Percentiles rank a stretch among this genome's conserved stretches.
Conservation (phyloP, 2,329 filamentous ascomycete genomes). For the Apiospora marii region DNA sequence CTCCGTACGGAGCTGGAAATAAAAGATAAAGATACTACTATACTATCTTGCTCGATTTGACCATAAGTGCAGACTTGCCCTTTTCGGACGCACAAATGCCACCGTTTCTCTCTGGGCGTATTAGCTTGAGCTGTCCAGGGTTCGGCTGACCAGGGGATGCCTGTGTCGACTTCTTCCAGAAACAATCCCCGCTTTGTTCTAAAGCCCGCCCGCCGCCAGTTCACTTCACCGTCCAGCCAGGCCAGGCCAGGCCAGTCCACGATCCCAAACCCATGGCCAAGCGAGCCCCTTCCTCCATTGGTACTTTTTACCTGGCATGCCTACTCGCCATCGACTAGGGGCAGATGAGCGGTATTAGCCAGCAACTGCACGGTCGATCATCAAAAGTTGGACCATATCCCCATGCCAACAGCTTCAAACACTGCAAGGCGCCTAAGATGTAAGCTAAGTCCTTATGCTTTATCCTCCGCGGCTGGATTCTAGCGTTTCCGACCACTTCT, state of each 20-base stretch:
- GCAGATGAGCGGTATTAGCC: neutral
- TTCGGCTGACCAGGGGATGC: neutral
- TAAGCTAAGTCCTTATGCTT: neutral
- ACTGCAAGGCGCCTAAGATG: neutral
- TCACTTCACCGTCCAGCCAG: neutral
- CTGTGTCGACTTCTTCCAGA: constrained; percentile 18
- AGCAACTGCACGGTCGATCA: neutral
- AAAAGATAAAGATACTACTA: neutral
- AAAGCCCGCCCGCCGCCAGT: neutral
- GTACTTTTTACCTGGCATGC: neutral
- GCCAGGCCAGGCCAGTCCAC: neutral
- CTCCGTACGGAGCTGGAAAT: neutral
- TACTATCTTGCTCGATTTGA: neutral
- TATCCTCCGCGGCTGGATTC: neutral
- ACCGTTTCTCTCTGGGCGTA: neutral
- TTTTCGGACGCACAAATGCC: constrained; percentile 1
- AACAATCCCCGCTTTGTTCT: constrained; percentile 12
- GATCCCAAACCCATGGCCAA: neutral
- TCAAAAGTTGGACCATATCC: neutral
- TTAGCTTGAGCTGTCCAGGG: neutral
- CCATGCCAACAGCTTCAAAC: neutral
- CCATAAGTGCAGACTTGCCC: neutral
- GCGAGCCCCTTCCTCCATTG: neutral
- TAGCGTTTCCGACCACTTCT: neutral
- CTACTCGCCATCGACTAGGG: neutral